A percentile compares a stretch with the other conserved stretches of the same genome.
phyloP scores from a whole-genome alignment of 768 basidiomycete species.

The Boletus bicolor region DNA sequence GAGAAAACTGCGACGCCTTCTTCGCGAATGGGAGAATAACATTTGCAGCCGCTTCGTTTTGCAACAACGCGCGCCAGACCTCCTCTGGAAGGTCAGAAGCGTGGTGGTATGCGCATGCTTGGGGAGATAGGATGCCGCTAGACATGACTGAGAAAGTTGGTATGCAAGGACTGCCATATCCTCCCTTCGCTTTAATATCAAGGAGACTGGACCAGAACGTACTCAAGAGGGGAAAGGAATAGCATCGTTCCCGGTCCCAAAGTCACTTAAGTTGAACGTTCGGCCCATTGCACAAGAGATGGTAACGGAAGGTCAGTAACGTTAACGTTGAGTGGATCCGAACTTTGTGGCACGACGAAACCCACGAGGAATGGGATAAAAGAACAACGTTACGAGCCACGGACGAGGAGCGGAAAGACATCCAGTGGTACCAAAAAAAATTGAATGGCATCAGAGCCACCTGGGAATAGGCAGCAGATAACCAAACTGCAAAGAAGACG shows the following conservation, averaged over 20 bases:
- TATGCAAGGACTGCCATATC: neutral
- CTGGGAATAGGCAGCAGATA: neutral
- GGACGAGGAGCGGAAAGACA: neutral
- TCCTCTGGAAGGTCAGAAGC: constrained; percentile 16
- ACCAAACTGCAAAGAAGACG: neutral
- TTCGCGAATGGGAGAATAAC: constrained; percentile 39
- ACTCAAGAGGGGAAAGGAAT: neutral
- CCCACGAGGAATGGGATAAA: neutral
- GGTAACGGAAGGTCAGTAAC: neutral
- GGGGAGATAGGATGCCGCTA: neutral
- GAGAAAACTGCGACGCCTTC: constrained; percentile 20
- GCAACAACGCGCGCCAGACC: constrained; percentile 31
- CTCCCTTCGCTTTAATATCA: neutral
- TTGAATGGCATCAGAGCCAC: too few species aligned
- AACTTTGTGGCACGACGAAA: neutral
- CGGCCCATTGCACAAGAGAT: neutral
- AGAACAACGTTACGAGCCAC: constrained; percentile 2
- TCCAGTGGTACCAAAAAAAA: neutral
- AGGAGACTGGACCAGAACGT: neutral
- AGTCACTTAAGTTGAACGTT: neutral
- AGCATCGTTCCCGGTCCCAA: neutral
- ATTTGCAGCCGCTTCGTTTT: constrained; percentile 35
- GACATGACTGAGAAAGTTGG: constrained; percentile 14
- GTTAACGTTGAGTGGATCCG: neutral
- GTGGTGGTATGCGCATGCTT: neutral